Evolutionary conservation across 306 rosid genomes (phyloP), one percentile per base, ranked within the genome.

Genomic region (Cyclanthera cordifolia): DNA sequence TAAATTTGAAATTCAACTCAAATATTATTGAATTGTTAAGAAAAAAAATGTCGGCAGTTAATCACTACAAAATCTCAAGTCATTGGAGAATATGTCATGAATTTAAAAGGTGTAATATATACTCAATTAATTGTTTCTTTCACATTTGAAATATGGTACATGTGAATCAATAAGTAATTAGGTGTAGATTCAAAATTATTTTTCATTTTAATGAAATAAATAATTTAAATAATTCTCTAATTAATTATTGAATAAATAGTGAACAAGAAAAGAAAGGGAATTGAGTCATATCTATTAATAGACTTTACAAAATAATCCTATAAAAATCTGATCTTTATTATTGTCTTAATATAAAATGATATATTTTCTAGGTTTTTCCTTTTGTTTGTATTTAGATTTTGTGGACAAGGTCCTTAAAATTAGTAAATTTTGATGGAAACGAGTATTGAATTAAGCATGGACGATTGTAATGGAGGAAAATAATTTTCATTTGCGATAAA

Each of bases 231-330:
- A 41, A 14, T 45, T 11, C 19, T 43, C 37, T 45, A 43, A 43
- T 64, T 45, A 43, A 43, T 64, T 43, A 64, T 64, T 64, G 53
- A 64, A 64, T 13, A 64, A 64, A 63, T 41, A 20, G 3, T 60
- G 49, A 37, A 60, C n/a, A 39, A 39, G 17, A 34, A 61, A 39
- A 37, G 4, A 17, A 34, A 60, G 45, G 27, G 0, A 34, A 60
- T 34, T n/a, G 17, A 19, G 27, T 20, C 27, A 37, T 61, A 19
- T 39, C 32, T 37, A 63, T 39, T 2, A 41, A 63, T 63, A 50
- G 24, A 37, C 25, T 19, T n/a, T 10, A 2, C 6, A 37, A 41
- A n/a, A n/a, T n/a, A n/a, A 63, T 63, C 51, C 69, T 2, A 4
- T n/a, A 59, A 59, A 34, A 39, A 63, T 19, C 30, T 19, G 30